These are phyloP conservation scores for Smittium culicis DNA, from an alignment of 371 early-diverging fungal species.

Conservation along the genomic window DNA sequence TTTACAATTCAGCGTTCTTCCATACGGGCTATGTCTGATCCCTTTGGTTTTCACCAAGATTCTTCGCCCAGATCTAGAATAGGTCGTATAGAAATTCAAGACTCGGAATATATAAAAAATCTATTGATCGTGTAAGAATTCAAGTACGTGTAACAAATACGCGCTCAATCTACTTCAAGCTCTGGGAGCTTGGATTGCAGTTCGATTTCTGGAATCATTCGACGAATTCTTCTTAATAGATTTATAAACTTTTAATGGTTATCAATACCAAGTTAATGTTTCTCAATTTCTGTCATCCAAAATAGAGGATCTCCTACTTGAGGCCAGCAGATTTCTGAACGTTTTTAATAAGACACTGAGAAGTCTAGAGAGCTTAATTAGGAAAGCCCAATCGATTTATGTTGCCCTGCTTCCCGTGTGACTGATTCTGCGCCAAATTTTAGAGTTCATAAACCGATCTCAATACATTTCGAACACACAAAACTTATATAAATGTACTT, in stretches of 20 bases:
- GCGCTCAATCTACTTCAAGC: neutral
- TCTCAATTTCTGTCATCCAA: no score
- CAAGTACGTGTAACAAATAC: neutral
- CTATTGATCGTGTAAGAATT: neutral
- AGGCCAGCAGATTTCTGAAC: no score
- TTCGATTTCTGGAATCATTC: neutral
- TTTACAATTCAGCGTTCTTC: neutral
- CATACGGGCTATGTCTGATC: neutral
- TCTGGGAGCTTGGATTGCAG: neutral
- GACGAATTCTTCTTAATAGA: neutral
- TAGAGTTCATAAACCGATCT: neutral
- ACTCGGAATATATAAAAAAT: neutral
- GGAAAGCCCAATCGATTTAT: slow-evolving; percentile 7
- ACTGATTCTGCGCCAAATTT: neutral
- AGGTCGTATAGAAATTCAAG: neutral
- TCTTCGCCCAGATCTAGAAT: neutral
- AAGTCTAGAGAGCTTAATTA: slow-evolving; percentile 13
- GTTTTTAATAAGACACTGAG: neutral
- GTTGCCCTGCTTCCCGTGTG: neutral
- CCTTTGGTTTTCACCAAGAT: neutral
- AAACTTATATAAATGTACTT: neutral
- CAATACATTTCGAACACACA: neutral
- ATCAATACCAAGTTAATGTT: neutral
- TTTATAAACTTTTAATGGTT: neutral
- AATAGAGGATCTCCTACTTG: no score